phyloP scores from a whole-genome alignment of 1,284 basidiomycete genomes.

The Tetrapyrgos nigripes region DNA sequence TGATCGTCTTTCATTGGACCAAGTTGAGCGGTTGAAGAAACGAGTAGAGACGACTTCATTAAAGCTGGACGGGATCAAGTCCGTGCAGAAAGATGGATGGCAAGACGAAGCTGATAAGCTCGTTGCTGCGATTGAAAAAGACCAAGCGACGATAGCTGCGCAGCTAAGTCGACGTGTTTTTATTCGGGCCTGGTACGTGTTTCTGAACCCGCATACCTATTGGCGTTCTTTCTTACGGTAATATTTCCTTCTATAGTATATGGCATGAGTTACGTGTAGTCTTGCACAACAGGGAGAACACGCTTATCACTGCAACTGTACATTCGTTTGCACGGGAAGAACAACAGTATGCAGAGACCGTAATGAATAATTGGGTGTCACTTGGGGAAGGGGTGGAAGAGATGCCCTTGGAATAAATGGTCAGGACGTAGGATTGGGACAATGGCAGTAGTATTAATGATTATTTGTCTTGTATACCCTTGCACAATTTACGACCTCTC shows the following conservation, averaged over 20 bases:
- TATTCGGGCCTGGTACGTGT: conserved; percentile 78
- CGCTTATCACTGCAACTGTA: conserved; percentile 76
- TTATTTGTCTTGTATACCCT: no score
- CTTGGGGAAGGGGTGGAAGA: conserved; percentile 71
- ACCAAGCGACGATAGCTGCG: conserved; percentile 74
- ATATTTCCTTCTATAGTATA: conserved; percentile 58
- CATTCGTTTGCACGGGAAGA: conserved; percentile 79
- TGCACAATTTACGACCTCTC: no score
- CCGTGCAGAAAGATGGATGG: conserved; percentile 79
- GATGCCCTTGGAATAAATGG: conserved; percentile 83
- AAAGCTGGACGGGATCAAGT: conserved; percentile 78
- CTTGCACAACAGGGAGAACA: conserved; percentile 87
- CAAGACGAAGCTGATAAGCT: conserved; percentile 83
- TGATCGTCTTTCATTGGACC: conserved; percentile 83
- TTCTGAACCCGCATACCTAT: neutral
- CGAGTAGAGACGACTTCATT: conserved; percentile 77
- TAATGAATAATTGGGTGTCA: conserved; percentile 75
- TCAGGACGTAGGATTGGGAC: no score
- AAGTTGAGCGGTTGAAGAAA: conserved; percentile 86
- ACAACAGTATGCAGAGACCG: conserved; percentile 64
- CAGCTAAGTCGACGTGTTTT: conserved; percentile 81
- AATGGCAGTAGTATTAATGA: no score
- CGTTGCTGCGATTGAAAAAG: conserved; percentile 72
- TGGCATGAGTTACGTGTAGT: conserved; percentile 93
- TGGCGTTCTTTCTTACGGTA: conserved; percentile 11